phyloP scores from a whole-genome alignment of 495 filamentous ascomycete genomes.

The Amniculicola lignicola region DNA sequence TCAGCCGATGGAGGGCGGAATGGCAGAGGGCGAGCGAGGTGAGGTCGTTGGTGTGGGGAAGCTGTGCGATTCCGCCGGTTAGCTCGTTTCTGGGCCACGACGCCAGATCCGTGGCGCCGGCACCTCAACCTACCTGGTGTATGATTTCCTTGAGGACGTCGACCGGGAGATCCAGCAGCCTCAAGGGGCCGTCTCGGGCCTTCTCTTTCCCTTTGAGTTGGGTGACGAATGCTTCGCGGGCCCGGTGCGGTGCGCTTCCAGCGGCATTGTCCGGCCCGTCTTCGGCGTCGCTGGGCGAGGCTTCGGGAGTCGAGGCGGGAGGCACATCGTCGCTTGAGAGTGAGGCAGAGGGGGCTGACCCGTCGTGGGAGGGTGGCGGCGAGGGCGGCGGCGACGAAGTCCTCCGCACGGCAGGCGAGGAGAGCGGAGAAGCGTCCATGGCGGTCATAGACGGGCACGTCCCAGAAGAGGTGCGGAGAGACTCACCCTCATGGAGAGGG shows the following conservation, averaged over 20 bases:
- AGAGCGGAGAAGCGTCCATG: slow-evolving; percentile 33
- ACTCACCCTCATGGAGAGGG: slow-evolving; percentile 25
- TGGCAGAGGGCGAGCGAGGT: slow-evolving; percentile 79
- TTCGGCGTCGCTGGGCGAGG: slow-evolving; percentile 1
- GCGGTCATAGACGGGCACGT: slow-evolving; percentile 29
- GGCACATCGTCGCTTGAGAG: slow-evolving; percentile 12
- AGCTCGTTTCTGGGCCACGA: not conserved
- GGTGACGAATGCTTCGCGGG: slow-evolving; percentile 5
- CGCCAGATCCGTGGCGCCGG: not conserved
- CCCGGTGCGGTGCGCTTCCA: not conserved
- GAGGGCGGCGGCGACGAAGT: slow-evolving; percentile 22
- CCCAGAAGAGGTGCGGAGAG: slow-evolving; percentile 25
- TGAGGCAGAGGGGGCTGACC: slow-evolving; percentile 4
- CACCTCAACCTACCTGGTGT: slow-evolving; percentile 63
- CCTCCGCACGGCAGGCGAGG: slow-evolving; percentile 11
- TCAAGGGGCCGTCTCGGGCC: slow-evolving; percentile 42
- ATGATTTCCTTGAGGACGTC: slow-evolving; percentile 86
- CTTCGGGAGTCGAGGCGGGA: not conserved
- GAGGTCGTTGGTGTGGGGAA: slow-evolving; percentile 84
- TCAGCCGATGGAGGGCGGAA: slow-evolving; percentile 76
- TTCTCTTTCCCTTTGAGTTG: slow-evolving; percentile 39
- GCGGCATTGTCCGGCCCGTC: not conserved
- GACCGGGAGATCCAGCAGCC: slow-evolving; percentile 75
- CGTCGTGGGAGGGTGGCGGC: slow-evolving; percentile 20
- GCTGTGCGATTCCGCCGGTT: slow-evolving; percentile 46